phyloP scores from a whole-genome alignment of 2,329 filamentous ascomycete genomes.

The Torrubiella hemipterigena region DNA sequence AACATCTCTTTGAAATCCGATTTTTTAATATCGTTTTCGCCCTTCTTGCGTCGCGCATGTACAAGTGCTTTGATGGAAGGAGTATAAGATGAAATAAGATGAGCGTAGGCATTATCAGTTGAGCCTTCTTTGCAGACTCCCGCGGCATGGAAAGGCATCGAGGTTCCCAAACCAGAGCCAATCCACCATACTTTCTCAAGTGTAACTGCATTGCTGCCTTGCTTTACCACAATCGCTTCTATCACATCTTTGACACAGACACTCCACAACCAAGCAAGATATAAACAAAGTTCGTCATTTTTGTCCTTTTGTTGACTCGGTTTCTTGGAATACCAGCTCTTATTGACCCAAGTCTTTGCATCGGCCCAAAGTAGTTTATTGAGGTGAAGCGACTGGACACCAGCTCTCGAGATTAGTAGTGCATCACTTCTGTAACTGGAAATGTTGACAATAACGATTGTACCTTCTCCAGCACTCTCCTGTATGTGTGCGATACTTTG shows the following conservation, averaged over 20 bases:
- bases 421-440: constrained; percentile 6
- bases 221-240: background rate
- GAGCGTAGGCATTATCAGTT: constrained; percentile 1
- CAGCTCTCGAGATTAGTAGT: constrained; percentile 3
- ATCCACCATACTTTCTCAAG: constrained; percentile 8
- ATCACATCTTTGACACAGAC: constrained; percentile 5
- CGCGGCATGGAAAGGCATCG: constrained; percentile 9
- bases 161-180: constrained; percentile 6
- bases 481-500: constrained; percentile 3
- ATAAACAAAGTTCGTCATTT: constrained; percentile 4
- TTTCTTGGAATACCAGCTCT: constrained; percentile 1
- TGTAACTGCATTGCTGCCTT: background rate
- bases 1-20: background rate
- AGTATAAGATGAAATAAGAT: constrained; percentile 6
- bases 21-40: background rate
- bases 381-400: constrained; percentile 2
- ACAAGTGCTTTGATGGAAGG: constrained; percentile 6
- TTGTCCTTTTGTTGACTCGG: constrained; percentile 1
- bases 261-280: constrained; percentile 7
- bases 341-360: constrained; percentile 1
- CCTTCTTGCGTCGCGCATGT: constrained; percentile 1
- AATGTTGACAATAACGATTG: constrained; percentile 5
- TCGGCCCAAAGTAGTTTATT: constrained; percentile 3
- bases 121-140: constrained; percentile 1
- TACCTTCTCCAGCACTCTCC: constrained; percentile 1